Conservation (phyloP, 1,139 yeast genomes). For the Arxiozyma slooffiae region DNA sequence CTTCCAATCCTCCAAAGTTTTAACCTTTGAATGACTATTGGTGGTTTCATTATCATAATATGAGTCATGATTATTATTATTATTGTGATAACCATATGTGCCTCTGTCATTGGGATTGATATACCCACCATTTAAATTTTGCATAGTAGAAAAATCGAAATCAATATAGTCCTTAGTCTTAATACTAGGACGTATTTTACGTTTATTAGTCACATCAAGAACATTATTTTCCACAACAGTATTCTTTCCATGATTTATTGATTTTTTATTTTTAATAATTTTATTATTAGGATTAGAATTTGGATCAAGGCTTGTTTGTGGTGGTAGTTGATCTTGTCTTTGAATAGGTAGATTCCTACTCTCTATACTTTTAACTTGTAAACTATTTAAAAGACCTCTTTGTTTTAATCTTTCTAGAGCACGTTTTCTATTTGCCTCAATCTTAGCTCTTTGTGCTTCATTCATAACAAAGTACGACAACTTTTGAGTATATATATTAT, state of each 20-base stretch:
- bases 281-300: neutral
- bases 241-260: neutral
- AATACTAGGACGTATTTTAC: conserved; percentile 32
- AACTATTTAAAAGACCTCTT: conserved; percentile 28
- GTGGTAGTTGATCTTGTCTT: neutral
- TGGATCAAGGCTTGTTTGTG: neutral
- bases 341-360: conserved; percentile 14
- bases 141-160: conserved; percentile 82
- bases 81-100: neutral
- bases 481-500: too few relatives aligned
- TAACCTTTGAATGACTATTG: conserved; percentile 25
- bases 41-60: conserved; percentile 12
- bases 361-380: conserved; percentile 16
- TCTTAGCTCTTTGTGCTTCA: conserved; percentile 39
- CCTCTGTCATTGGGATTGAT: conserved; percentile 39
- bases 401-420: conserved; percentile 47
- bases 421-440: conserved; percentile 46
- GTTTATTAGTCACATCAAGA: conserved; percentile 2
- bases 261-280: too few relatives aligned
- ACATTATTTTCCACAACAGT: neutral
- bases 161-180: conserved; percentile 71
- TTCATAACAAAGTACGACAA: conserved; percentile 30
- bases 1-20: conserved; percentile 70
- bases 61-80: conserved; percentile 6
- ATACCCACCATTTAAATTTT: conserved; percentile 83